phyloP scores from a whole-genome alignment of 805 yeast species.

The Cyberlindnera xylosilytica region DNA sequence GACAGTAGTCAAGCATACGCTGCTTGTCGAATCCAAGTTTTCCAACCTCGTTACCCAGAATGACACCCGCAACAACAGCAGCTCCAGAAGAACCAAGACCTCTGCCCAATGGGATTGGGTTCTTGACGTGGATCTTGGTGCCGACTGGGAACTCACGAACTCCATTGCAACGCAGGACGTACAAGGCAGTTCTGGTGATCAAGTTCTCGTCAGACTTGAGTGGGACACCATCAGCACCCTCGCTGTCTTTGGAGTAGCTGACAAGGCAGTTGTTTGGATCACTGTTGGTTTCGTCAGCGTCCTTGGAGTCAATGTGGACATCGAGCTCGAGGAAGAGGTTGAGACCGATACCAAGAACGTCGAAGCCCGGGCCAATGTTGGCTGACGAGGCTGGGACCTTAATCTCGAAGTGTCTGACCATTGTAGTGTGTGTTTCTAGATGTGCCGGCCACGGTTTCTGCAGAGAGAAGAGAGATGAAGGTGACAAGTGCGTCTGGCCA shows the following conservation, averaged over 20 bases:
- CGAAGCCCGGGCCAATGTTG: slow-evolving; percentile 98
- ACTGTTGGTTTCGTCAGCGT: slow-evolving; percentile 41
- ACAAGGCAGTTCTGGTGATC: slow-evolving; percentile 89
- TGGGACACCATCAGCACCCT: slow-evolving; percentile 82
- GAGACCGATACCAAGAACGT: slow-evolving; percentile 90
- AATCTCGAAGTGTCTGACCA: slow-evolving; percentile 53
- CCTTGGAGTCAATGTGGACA: slow-evolving; percentile 58
- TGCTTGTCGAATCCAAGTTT: slow-evolving; percentile 67
- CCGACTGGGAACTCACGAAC: slow-evolving; percentile 77
- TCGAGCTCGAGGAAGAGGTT: slow-evolving; percentile 66
- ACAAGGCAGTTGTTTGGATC: slow-evolving; percentile 71
- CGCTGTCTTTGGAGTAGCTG: slow-evolving; percentile 64
- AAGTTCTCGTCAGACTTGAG: slow-evolving; percentile 72
- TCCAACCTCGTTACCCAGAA: slow-evolving; percentile 85
- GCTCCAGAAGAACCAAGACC: slow-evolving; percentile 98
- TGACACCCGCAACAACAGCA: slow-evolving; percentile 95
- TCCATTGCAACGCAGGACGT: slow-evolving; percentile 82
- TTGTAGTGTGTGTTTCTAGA: background rate
- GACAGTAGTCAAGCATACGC: slow-evolving; percentile 88
- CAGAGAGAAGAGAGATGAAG: background rate
- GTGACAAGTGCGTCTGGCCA: background rate
- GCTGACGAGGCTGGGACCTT: slow-evolving; percentile 96
- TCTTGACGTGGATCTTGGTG: slow-evolving; percentile 72
- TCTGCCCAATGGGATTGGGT: slow-evolving; percentile 95
- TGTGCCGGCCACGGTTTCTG: too few species aligned